A percentile compares a stretch with the other conserved stretches of the same genome.
These are phyloP conservation scores for Eremochloa ophiuroides DNA, from an alignment of 176 grass and related monocot species.

Conservation along the genomic window DNA sequence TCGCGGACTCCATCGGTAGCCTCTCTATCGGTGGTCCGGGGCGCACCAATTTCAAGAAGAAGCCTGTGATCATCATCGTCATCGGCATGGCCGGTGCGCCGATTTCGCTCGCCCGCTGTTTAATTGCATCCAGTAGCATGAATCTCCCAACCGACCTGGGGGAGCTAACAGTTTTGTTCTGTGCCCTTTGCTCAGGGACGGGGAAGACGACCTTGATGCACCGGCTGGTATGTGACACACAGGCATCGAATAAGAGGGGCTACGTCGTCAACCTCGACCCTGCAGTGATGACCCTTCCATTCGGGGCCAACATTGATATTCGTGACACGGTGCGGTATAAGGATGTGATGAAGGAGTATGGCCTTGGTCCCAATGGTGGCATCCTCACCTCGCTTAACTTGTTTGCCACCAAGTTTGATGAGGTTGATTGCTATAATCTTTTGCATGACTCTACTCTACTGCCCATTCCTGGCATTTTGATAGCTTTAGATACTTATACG, in stretches of 20 bases:
- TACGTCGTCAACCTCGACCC: slow-evolving; percentile 95
- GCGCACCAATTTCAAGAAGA: slow-evolving; percentile 66
- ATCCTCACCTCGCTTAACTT: slow-evolving; percentile 93
- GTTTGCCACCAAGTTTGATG: slow-evolving; percentile 84
- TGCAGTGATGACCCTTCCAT: slow-evolving; percentile 82
- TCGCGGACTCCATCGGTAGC: slow-evolving; percentile 70
- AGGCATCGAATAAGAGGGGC: slow-evolving; percentile 57
- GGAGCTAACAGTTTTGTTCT: neutral
- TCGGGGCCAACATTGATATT: slow-evolving; percentile 94
- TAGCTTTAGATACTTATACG: neutral
- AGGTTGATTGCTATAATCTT: slow-evolving; percentile 30
- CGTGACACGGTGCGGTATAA: slow-evolving; percentile 85
- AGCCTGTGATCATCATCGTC: slow-evolving; percentile 87
- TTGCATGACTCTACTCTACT: neutral
- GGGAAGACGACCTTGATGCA: slow-evolving; percentile 94
- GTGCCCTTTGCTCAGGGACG: slow-evolving; percentile 43
- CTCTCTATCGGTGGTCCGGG: slow-evolving; percentile 53
- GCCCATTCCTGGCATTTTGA: neutral
- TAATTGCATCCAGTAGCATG: neutral
- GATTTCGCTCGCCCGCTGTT: neutral
- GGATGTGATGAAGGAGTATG: slow-evolving; percentile 98
- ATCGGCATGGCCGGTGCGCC: slow-evolving; percentile 82
- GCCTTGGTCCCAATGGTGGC: slow-evolving; percentile 89
- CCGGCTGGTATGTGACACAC: slow-evolving; percentile 66
- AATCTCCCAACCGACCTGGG: neutral